Conservation (phyloP, 1,139 yeast species). For the Sugiyamaella novakii region DNA sequence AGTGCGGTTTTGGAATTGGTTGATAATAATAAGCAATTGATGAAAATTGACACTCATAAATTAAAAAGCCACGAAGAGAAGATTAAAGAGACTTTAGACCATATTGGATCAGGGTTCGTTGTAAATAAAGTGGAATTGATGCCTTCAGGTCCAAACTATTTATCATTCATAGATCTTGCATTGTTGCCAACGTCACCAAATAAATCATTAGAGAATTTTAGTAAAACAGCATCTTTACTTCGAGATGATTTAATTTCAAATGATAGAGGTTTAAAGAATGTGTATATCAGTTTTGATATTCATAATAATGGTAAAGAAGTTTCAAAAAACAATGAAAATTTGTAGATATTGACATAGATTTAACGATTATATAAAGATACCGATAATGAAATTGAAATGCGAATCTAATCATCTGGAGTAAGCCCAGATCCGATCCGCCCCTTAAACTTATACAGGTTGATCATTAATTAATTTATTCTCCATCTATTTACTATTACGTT, state of each 20-base stretch:
- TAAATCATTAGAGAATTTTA: constrained; percentile 46
- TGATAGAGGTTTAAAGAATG: constrained; percentile 42
- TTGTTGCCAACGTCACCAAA: constrained; percentile 7
- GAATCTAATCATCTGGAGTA: too few relatives aligned
- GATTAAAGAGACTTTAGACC: constrained; percentile 26
- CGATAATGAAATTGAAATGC: too few relatives aligned
- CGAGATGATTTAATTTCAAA: constrained; percentile 39
- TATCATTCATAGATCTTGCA: constrained; percentile 23
- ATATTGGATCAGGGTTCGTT: constrained; percentile 35
- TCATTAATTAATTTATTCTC: background rate
- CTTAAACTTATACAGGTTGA: too few relatives aligned
- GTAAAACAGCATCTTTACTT: constrained; percentile 45
- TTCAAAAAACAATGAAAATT: too few relatives aligned
- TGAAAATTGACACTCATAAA: constrained; percentile 26
- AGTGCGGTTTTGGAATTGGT: constrained; percentile 73
- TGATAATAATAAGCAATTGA: constrained; percentile 48
- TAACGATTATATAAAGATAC: too few relatives aligned
- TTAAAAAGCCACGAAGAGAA: constrained; percentile 28
- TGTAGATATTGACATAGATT: too few relatives aligned
- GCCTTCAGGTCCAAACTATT: constrained; percentile 39
- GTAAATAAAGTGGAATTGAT: constrained; percentile 29
- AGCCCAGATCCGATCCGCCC: too few relatives aligned
- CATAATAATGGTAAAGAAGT: background rate
- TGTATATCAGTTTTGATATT: constrained; percentile 29
- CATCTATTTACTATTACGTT: constrained; percentile 24